Evolutionary conservation across 148 eudicot species (phyloP), one percentile per base, ranked within the genome.

Genomic region (Fagopyrum tataricum): DNA sequence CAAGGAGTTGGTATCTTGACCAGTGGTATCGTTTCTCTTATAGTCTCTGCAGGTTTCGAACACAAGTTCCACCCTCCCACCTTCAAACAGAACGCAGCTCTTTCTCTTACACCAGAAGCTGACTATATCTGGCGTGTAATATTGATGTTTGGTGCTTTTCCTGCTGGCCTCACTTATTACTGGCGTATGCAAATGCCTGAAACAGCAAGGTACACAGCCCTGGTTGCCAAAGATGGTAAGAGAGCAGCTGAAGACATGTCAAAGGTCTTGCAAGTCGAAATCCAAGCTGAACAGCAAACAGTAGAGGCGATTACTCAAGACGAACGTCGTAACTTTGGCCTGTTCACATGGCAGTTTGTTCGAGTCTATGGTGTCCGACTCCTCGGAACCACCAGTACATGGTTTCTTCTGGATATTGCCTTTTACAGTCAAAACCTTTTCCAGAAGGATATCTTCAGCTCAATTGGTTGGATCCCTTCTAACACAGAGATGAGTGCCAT

Each of bases 1-100:
- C 64, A 58, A 58, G 64, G 64, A n/a, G 64, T 58, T 14, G 64
- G 64, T n/a, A 58, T 58, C 64, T 23, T 58, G 31, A 58, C 64
- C 64, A 58, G 64, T 58, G 64, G 64, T n/a, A 23, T 58, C 31
- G 12, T 58, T 58, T 18, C 64, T 58, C 31, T 58, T 4, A 58
- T 23, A 18, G 64, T 58, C 64, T 58, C 64, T 23, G 21, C 64
- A 18, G 64, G 64, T 9, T 58, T 58, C 31, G 15, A 58, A 23
- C 14, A 20, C 64, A 58, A 58, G 64, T 58, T n/a, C 64, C 21
- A 58, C 7, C 64, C 64, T 58, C 64, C 64, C 21, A 58, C 64
- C 17, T 58, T 58, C 64, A n/a, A 18, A 8, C 18, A 58, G 64
- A 58, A 58, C 17, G 8, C 12, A 58, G 64, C 31, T n/a, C 31